Base-by-base conservation (phyloP, 2,329 filamentous ascomycete species). In the Fusarium annulatum region DNA sequence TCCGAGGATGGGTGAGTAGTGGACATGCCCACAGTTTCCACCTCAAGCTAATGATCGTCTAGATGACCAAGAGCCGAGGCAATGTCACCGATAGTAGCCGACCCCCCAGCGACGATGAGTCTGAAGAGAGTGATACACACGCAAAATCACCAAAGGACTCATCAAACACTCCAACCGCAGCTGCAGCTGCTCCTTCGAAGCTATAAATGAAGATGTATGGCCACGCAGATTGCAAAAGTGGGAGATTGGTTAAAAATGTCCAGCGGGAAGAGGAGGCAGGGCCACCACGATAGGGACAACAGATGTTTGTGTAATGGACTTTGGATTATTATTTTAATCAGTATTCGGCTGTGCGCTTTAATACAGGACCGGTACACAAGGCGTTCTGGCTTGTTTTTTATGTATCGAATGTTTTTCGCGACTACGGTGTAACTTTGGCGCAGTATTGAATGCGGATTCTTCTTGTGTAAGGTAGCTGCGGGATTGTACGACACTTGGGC, bases 1-100 rank as follows among this genome's bases (percentile, higher is more conserved):
- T 98, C 58, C 89, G 95, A 79, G 93, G 94, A 80, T 98, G 96
- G 96, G 94, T 97, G 87, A 79, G 92, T 88, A 56, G 18, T 42
- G 34, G 9, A 11, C 12, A 33, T 28, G 41, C 14, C 5, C 26
- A 4, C 9, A 28, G 26, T 28, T 16, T 23, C 19, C n/a, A 45
- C 38, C 61, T 57, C 28, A 14, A 21, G 65, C 71, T 76, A 69
- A 79, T 68, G 69, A 58, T 18, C 34, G 49, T 33, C 5, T 64
- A 88, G 87, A 88, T 88, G 87, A 88, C 86, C 76, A 88, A 88
- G 82, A 87, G 83, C 80, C 82, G 84, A 56, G 82, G 86, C 59
- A 86, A 83, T 43, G 80, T 85, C n/a, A 81, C 81, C 28, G 86
- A 87, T 64, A 64, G 71, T 64, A 87, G 86, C 80, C 84, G 85